Base-by-base conservation (phyloP, 306 rosid species). In the Cicer yamashitae region DNA sequence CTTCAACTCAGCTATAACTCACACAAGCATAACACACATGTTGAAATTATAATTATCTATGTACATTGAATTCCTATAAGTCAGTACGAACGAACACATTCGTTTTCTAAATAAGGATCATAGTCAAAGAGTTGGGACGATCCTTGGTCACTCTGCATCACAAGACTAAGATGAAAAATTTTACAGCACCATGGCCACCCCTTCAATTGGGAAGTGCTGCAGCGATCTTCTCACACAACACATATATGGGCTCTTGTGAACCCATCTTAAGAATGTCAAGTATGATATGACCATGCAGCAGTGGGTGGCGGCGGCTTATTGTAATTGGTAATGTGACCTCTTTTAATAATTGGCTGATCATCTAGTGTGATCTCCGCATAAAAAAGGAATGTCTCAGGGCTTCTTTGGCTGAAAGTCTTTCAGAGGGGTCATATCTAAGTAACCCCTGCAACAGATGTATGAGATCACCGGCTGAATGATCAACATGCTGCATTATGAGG, bases 401-500 rank as follows among this genome's bases (percentile, higher is more conserved):
- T 58, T 94, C 93, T 10, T 82, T 86, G 1, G 97, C 97, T 0
- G 93, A 78, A 6, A 90, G 52, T 80, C 99, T 85, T 63, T 82
- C 91, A 0, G 77, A 74, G 10, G 98, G 97, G 64, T 94, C 97
- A 45, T 81, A 89, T 83, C 76, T 89, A 44, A 94, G 97, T 18
- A 94, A 81, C 10, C 97, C 99, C 76, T 94, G 99, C 70, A 94
- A 78, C 1, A 94, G 91, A 76, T 94, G 96, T 45, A 92, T 92
- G 37, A 94, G 89, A 71, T 94, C 97, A 3, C 97, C 97, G 0
- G 96, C 97, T 0, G 99, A 94, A 83, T 94, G 99, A 72, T 94
- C 99, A 7, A 90, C 99, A 12, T 94, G 96, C 83, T 86, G 97
- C 99, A 94, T 94, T 71, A 94, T 22, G 56, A 94, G 86, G 76